Percentiles rank a stretch among this genome's conserved stretches.
Conservation (phyloP, 164 flowering plant species). For the Liquidambar formosana region DNA sequence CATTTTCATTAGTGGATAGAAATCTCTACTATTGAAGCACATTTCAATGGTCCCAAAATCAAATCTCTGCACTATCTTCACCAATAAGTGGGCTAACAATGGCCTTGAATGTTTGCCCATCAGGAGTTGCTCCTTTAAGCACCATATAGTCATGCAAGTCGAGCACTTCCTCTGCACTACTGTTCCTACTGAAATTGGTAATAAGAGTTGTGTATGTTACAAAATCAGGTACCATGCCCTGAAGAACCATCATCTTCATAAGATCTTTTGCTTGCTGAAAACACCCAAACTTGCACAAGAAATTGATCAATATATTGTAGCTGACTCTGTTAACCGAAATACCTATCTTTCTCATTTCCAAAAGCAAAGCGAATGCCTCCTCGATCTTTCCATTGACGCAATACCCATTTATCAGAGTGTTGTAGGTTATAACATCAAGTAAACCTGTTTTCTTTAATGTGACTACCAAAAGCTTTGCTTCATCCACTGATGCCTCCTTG, state of each 20-base stretch:
- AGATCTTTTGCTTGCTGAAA: constrained; percentile 26
- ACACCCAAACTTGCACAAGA: constrained; percentile 32
- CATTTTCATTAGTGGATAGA: no score
- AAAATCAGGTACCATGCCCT: constrained; percentile 31
- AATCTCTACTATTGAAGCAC: background rate
- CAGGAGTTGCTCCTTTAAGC: constrained; percentile 30
- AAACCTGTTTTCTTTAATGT: constrained; percentile 17
- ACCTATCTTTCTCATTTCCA: constrained; percentile 22
- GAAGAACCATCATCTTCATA: constrained; percentile 22
- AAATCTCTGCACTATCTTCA: background rate
- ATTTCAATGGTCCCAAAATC: background rate
- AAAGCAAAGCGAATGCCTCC: constrained; percentile 22
- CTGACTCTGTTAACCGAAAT: constrained; percentile 23
- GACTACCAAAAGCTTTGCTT: constrained; percentile 19
- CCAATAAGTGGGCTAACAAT: constrained; percentile 22
- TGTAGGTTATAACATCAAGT: constrained; percentile 26
- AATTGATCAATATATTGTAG: constrained; percentile 32
- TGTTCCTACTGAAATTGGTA: constrained; percentile 19
- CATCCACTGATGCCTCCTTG: constrained; percentile 24
- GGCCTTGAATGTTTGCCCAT: constrained; percentile 23
- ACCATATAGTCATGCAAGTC: constrained; percentile 37
- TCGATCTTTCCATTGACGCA: constrained; percentile 25
- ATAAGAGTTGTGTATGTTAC: constrained; percentile 37
- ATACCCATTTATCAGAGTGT: constrained; percentile 35
- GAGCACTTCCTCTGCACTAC: constrained; percentile 26